Percentiles rank a stretch among this genome's conserved stretches.
phyloP scores from a whole-genome alignment of 768 basidiomycete species.

The Leccinellum albellum region DNA sequence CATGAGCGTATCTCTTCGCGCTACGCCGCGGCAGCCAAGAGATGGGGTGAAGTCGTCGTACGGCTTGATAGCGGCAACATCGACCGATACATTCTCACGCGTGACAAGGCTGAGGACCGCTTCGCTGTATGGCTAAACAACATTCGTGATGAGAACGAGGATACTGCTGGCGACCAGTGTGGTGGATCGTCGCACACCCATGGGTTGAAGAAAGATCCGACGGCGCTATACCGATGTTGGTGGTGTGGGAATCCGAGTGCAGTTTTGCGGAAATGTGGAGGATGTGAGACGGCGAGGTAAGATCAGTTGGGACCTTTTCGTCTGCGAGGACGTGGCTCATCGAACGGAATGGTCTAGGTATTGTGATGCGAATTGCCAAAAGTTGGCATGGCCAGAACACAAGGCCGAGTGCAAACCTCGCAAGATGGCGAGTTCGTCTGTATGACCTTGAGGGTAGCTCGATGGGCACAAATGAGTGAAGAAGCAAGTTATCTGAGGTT shows the following conservation, averaged over 20 bases:
- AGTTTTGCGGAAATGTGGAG: conserved; percentile 48
- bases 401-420: no score
- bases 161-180: neutral
- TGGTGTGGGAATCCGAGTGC: conserved; percentile 64
- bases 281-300: conserved; percentile 41
- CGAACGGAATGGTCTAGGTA: neutral
- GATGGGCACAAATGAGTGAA: no score
- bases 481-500: no score
- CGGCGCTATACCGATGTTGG: conserved; percentile 53
- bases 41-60: conserved; percentile 44
- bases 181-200: no score
- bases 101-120: conserved; percentile 48
- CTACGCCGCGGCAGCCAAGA: conserved; percentile 42
- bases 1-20: conserved; percentile 45
- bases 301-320: neutral
- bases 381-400: conserved; percentile 12
- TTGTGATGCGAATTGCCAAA: conserved; percentile 14
- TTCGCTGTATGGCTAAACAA: conserved; percentile 53
- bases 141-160: conserved; percentile 32
- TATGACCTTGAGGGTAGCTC: no score
- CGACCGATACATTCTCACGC: conserved; percentile 24
- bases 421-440: no score
- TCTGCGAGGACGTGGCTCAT: neutral
- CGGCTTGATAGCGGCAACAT: conserved; percentile 29
- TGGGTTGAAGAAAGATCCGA: conserved; percentile 31